Base-by-base conservation (phyloP, 495 filamentous ascomycete species). In the Penicillium argentinense region DNA sequence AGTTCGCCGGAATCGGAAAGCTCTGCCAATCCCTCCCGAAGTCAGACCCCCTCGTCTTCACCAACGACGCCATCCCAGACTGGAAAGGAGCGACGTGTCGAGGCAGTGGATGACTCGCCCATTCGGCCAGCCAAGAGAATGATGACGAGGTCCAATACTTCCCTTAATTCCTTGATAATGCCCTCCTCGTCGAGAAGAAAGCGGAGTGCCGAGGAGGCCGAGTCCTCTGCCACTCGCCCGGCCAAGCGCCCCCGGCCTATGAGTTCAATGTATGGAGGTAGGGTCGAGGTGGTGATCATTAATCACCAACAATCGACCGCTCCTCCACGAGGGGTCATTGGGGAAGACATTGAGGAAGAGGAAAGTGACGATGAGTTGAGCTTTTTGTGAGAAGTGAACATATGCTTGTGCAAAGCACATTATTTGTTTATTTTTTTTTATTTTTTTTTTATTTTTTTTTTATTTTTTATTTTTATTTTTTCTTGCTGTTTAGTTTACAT, bases 281-380 rank as follows among this genome's bases (percentile, higher is more conserved):
- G 59, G 40, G 38, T 73, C 23, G 67, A 71, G 44, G 69, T 72
- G 0, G 69, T 73, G 8, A 60, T 73, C n/a, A 23, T 68, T 52
- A 71, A 71, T 33, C 53, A 56, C 60, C 51, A 13, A 42, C 59
- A 28, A 32, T 47, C n/a, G n/a, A n/a, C n/a, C n/a, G n/a, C n/a
- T n/a, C n/a, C n/a, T n/a, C n/a, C n/a, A n/a, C n/a, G n/a, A n/a
- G n/a, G n/a, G n/a, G n/a, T n/a, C n/a, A n/a, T n/a, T n/a, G n/a
- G n/a, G n/a, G n/a, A n/a, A n/a, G n/a, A n/a, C n/a, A n/a, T n/a
- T n/a, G n/a, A n/a, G n/a, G n/a, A n/a, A n/a, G n/a, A 69, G 6
- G 64, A 67, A 9, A 69, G 66, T 19, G 72, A 69, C 34, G 72
- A 75, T 14, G 72, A 75, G 52, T 57, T 75, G 14, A 72, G 70